A percentile compares a stretch with the other conserved stretches of the same genome.
phyloP scores from a whole-genome alignment of 768 basidiomycete genomes.

The Scleroderma citrinum region DNA sequence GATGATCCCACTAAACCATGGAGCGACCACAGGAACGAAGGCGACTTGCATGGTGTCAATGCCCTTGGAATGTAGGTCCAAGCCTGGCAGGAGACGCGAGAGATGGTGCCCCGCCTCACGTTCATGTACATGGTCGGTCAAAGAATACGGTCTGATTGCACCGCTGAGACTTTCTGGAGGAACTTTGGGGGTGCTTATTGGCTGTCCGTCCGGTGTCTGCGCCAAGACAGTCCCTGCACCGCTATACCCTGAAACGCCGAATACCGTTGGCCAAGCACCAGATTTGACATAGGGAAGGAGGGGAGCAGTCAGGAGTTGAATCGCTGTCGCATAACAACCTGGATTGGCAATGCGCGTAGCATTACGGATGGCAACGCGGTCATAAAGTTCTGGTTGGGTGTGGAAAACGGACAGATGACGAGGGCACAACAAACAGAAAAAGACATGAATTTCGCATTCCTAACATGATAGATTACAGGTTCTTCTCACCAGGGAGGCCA shows the following conservation, averaged over 20 bases:
- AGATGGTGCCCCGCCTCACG: slow-evolving; percentile 89
- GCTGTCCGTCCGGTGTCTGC: slow-evolving; percentile 60
- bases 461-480: slow-evolving; percentile 34
- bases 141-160: slow-evolving; percentile 76
- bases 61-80: slow-evolving; percentile 5
- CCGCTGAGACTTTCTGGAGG: slow-evolving; percentile 67
- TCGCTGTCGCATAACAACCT: slow-evolving; percentile 93
- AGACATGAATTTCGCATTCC: slow-evolving; percentile 33
- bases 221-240: slow-evolving; percentile 84
- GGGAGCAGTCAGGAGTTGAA: slow-evolving; percentile 89
- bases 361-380: slow-evolving; percentile 55
- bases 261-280: slow-evolving; percentile 70
- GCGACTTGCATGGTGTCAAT: slow-evolving; percentile 49
- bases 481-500: slow-evolving; percentile 92
- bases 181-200: slow-evolving; percentile 77
- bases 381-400: slow-evolving; percentile 69
- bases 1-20: slow-evolving; percentile 97
- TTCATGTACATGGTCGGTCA: slow-evolving; percentile 99
- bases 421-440: slow-evolving; percentile 19
- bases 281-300: slow-evolving; percentile 64
- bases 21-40: slow-evolving; percentile 82
- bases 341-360: slow-evolving; percentile 94
- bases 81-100: slow-evolving; percentile 45
- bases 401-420: slow-evolving; percentile 3
- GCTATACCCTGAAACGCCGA: slow-evolving; percentile 91